A percentile compares a stretch with the other conserved stretches of the same genome.
These are phyloP conservation scores for Cardiospermum halicacabum DNA, from an alignment of 345 rosid species.

Conservation along the genomic window DNA sequence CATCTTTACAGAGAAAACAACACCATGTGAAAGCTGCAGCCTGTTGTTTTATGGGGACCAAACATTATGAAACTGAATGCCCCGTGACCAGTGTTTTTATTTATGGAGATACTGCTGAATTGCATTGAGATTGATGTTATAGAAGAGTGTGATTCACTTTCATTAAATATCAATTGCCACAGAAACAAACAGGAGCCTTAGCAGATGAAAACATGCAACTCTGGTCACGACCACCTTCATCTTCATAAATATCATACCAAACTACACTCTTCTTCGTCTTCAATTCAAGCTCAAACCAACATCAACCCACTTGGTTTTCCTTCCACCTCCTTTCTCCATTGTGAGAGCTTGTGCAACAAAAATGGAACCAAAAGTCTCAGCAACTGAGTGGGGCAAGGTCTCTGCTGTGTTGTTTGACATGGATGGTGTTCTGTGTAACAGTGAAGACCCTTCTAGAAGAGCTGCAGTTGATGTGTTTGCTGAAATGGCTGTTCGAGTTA, in stretches of 20 bases:
- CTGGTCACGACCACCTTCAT: conserved; percentile 35
- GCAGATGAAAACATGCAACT: conserved; percentile 49
- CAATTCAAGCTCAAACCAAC: conserved; percentile 21
- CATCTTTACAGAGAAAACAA: too few relatives aligned
- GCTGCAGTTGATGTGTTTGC: conserved; percentile 85
- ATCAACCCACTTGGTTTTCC: conserved; percentile 28
- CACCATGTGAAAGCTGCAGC: too few relatives aligned
- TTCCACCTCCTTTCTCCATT: conserved; percentile 17
- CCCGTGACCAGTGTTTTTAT: too few relatives aligned
- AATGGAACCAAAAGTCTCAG: conserved; percentile 33
- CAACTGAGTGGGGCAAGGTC: conserved; percentile 67
- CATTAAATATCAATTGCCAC: too few relatives aligned
- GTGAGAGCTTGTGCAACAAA: conserved; percentile 39
- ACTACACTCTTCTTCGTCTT: conserved; percentile 26
- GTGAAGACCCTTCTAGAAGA: conserved; percentile 84
- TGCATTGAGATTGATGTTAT: too few relatives aligned
- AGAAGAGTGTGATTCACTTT: too few relatives aligned
- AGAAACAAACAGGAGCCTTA: too few relatives aligned
- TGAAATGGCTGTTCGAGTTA: conserved; percentile 82
- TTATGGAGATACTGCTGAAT: too few relatives aligned
- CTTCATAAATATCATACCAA: conserved; percentile 22
- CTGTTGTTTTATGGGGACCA: too few relatives aligned
- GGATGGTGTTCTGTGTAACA: conserved; percentile 89
- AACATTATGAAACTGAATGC: too few relatives aligned
- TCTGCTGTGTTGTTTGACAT: conserved; percentile 90